Evolutionary conservation across 2,329 filamentous ascomycete genomes (phyloP).

Genomic region (Fusarium falciforme): DNA sequence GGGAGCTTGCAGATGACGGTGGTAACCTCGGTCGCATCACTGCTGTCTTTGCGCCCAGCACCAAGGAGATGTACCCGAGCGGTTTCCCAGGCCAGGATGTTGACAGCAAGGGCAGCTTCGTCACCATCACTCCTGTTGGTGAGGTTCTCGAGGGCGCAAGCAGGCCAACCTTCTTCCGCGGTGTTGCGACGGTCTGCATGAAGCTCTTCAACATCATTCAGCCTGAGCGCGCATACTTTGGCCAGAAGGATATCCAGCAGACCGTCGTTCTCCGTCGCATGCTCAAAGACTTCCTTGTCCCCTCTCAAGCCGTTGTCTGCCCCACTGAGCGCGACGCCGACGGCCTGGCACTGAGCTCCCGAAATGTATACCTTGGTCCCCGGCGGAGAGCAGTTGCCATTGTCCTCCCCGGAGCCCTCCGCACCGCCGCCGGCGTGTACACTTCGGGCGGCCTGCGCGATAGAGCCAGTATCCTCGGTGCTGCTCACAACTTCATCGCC

Average conservation of each 20-base stretch:
- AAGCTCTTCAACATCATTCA: conserved; percentile 69
- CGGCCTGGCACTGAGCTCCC: conserved; percentile 89
- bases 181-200: conserved; percentile 96
- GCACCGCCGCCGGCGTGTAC: conserved; percentile 77
- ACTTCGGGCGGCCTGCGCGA: conserved; percentile 59
- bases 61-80: conserved; percentile 87
- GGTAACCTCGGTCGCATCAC: conserved; percentile 75
- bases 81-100: conserved; percentile 79
- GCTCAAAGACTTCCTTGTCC: conserved; percentile 87
- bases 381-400: conserved; percentile 78
- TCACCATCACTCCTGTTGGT: conserved; percentile 88
- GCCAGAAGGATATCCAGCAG: conserved; percentile 98
- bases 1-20: conserved; percentile 74
- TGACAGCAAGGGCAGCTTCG: conserved; percentile 85
- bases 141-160: conserved; percentile 85
- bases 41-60: conserved; percentile 88
- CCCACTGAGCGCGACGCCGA: conserved; percentile 81
- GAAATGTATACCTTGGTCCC: conserved; percentile 91
- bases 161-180: conserved; percentile 94
- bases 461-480: conserved; percentile 76
- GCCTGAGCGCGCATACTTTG: conserved; percentile 86
- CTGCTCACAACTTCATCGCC: conserved; percentile 72
- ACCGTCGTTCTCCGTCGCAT: conserved; percentile 89
- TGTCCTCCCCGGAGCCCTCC: conserved; percentile 77
- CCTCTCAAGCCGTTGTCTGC: conserved; percentile 78